phyloP scores from a whole-genome alignment of 371 early-diverging fungal species.

The Chytridiales sp. region DNA sequence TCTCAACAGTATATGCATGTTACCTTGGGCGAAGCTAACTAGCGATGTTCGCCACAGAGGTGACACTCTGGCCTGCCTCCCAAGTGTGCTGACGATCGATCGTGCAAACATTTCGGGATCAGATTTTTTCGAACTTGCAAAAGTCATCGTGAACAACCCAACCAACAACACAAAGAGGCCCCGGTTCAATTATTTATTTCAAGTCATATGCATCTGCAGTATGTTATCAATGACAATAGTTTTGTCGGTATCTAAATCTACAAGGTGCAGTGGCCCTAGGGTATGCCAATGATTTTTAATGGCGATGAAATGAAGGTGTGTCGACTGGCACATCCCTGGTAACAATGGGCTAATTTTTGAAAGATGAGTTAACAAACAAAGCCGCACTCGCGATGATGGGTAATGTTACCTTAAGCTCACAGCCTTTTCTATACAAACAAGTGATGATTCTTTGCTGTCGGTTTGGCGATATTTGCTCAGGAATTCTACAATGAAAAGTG shows the following conservation, averaged over 20 bases:
- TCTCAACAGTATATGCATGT: too few species aligned
- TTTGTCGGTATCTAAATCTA: slow-evolving; percentile 1
- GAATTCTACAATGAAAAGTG: too few species aligned
- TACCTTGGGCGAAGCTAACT: too few species aligned
- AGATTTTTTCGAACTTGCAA: too few species aligned
- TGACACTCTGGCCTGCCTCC: too few species aligned
- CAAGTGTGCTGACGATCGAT: too few species aligned
- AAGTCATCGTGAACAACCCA: too few species aligned
- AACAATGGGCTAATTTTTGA: slow-evolving; percentile 58
- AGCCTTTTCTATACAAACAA: slow-evolving; percentile 73
- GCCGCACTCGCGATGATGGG: not conserved
- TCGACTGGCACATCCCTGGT: slow-evolving; percentile 67
- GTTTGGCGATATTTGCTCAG: slow-evolving; percentile 61
- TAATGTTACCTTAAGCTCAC: slow-evolving; percentile 46
- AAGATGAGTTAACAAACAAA: not conserved
- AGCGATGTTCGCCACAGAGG: too few species aligned
- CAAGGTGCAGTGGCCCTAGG: slow-evolving; percentile 49
- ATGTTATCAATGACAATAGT: not conserved
- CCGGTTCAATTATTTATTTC: too few species aligned
- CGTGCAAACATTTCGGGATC: too few species aligned
- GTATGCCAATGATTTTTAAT: slow-evolving; percentile 69
- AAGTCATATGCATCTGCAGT: slow-evolving; percentile 3
- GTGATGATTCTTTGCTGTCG: slow-evolving; percentile 68
- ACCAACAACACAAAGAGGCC: too few species aligned
- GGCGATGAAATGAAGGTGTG: slow-evolving; percentile 76